phyloP scores from a whole-genome alignment of 148 eudicot species.

The Spergularia bocconei region DNA sequence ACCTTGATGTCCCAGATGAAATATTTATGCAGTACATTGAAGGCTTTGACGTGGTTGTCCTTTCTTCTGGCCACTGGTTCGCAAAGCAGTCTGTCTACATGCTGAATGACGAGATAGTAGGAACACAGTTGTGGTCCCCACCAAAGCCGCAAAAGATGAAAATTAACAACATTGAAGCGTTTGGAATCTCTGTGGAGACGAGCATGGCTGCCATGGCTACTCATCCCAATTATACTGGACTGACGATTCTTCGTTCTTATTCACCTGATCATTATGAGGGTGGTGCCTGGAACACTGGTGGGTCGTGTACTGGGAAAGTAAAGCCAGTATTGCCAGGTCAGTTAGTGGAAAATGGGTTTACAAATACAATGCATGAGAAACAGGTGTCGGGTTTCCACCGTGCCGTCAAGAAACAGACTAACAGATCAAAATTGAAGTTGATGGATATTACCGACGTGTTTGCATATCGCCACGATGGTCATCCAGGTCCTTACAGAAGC shows the following conservation, averaged over 20 bases:
- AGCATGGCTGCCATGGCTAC: conserved; percentile 58
- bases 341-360: conserved; percentile 60
- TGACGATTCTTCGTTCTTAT: conserved; percentile 72
- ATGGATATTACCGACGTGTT: conserved; percentile 82
- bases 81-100: conserved; percentile 74
- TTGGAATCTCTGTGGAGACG: conserved; percentile 77
- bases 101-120: conserved; percentile 37
- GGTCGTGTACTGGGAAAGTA: conserved; percentile 90
- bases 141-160: conserved; percentile 37
- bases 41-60: conserved; percentile 59
- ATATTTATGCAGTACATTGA: conserved; percentile 49
- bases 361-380: conserved; percentile 72
- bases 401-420: conserved; percentile 52
- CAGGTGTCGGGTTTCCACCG: conserved; percentile 61
- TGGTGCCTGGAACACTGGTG: conserved; percentile 95
- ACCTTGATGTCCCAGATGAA: conserved; percentile 71
- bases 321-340: conserved; percentile 54
- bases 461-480: conserved; percentile 82
- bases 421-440: conserved; percentile 55
- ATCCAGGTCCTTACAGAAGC: conserved; percentile 89
- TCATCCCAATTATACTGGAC: conserved; percentile 64
- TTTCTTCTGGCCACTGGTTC: conserved; percentile 94
- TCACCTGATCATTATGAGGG: conserved; percentile 98
- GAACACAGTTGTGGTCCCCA: conserved; percentile 87
- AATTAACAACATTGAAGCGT: conserved; percentile 69